phyloP scores from a whole-genome alignment of 2,329 filamentous ascomycete genomes.

The Aspergillus fumigatiaffinis region DNA sequence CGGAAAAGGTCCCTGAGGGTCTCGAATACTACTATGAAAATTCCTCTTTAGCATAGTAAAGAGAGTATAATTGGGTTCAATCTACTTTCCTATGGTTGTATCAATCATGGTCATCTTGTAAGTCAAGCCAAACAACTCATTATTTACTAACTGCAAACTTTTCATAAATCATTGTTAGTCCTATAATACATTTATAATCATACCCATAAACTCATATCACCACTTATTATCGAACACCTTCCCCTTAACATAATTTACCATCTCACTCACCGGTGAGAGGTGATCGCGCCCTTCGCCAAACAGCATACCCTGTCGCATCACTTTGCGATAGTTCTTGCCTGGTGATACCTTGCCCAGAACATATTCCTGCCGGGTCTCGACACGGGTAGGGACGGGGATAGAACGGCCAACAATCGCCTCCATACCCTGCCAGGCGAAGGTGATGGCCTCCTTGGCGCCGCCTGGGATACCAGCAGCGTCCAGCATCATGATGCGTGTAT shows the following conservation, averaged over 20 bases:
- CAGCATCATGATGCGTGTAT: slow-evolving; percentile 51
- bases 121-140: no score
- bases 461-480: slow-evolving; percentile 56
- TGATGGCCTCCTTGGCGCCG: slow-evolving; percentile 57
- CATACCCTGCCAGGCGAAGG: slow-evolving; percentile 60
- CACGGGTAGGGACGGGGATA: slow-evolving; percentile 52
- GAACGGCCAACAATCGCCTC: slow-evolving; percentile 55
- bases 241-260: slow-evolving; percentile 30
- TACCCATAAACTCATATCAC: no score
- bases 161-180: no score
- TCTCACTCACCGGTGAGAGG: slow-evolving; percentile 46
- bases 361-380: slow-evolving; percentile 48
- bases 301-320: slow-evolving; percentile 50
- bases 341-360: slow-evolving; percentile 54
- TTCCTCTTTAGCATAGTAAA: no score
- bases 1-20: no score
- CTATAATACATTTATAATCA: no score
- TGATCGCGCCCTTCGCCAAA: slow-evolving; percentile 47
- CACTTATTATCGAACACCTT: not conserved
- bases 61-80: no score
- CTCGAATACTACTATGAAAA: no score
- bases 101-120: no score
- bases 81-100: no score
- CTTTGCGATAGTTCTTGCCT: slow-evolving; percentile 52
- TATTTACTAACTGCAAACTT: no score